phyloP scores from a whole-genome alignment of 2,329 filamentous ascomycete genomes.

The Colletotrichum orbiculare region DNA sequence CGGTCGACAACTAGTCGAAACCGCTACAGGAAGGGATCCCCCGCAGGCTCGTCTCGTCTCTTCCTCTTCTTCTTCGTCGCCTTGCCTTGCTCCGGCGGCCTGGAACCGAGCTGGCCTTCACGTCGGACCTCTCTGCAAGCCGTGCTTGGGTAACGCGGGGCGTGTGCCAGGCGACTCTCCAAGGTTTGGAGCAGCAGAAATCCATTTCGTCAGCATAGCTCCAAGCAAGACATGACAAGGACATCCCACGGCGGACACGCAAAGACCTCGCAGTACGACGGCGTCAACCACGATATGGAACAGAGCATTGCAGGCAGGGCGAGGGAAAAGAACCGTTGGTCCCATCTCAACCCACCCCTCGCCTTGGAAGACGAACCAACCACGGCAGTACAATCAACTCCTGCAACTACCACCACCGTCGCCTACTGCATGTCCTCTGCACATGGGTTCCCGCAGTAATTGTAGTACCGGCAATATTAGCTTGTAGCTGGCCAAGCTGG shows the following conservation, averaged over 20 bases:
- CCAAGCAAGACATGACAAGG: not conserved
- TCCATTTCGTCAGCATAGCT: slow-evolving; percentile 25
- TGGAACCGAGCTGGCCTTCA: too few relatives aligned
- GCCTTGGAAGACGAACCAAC: too few relatives aligned
- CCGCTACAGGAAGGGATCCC: slow-evolving; percentile 5
- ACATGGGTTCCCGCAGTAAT: too few relatives aligned
- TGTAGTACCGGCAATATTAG: too few relatives aligned
- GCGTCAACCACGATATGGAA: not conserved
- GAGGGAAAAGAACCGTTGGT: slow-evolving; percentile 16
- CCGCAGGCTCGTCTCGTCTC: not conserved
- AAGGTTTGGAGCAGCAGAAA: slow-evolving; percentile 8
- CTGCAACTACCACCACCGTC: too few relatives aligned
- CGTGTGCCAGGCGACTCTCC: too few relatives aligned
- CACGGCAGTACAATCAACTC: not conserved
- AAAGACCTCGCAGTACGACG: too few relatives aligned
- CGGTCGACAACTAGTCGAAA: not conserved
- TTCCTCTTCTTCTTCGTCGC: not conserved
- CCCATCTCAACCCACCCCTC: not conserved
- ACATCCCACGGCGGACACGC: too few relatives aligned
- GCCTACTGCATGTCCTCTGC: too few relatives aligned
- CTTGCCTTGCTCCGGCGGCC: not conserved
- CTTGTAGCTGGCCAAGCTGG: too few relatives aligned
- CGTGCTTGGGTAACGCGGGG: not conserved
- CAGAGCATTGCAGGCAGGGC: not conserved
- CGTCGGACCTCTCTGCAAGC: not conserved